Evolutionary conservation across 2,329 filamentous ascomycete species (phyloP), one percentile per base, ranked within the genome.

Genomic region (Botrytis squamosa): DNA sequence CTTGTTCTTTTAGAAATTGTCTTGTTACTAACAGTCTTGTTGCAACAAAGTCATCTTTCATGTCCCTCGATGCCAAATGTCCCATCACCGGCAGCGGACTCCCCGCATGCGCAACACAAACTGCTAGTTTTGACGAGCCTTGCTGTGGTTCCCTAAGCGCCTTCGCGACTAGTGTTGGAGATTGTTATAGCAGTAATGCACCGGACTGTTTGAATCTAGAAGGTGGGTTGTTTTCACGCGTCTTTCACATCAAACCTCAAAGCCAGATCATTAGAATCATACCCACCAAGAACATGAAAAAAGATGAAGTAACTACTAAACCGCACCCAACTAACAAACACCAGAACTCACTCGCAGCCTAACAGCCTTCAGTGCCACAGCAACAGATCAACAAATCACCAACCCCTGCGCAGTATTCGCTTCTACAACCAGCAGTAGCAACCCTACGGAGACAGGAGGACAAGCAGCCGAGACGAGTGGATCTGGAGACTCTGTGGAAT

Each of bases 381-480:
- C 71, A 20, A 68, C 63, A 18, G 63, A 68, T 22, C 16, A 33
- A 16, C 33, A 57, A 18, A 33, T 60, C 33, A 72, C 63, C 71
- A 57, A 72, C 29, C 71, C 71, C 20, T 72, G 71, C 25, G 71
- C 63, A 16, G n/a, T 29, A 60, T 72, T 60, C 29, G 63, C 71
- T 9, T 59, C 63, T 33, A 14, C 46, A 18, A 57, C 62, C 1
- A 33, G 46, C 12, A 46, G 36, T 6, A 36, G 59, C 4, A 25
- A 22, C 10, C 25, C 65, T 40, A 68, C 65, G 8, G 65, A 42
- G 9, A 55, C 65, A 6, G 46, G 16, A 40, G 16, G 12, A 16
- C 57, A 22, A 59, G 14, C 52, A 6, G 38, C 40, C 22, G n/a
- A 22, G 9, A 72, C 22, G 0, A 55, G 25, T 18, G 52, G 52